phyloP scores from a whole-genome alignment of 2,329 filamentous ascomycete genomes.

The Fusarium nematophilum region DNA sequence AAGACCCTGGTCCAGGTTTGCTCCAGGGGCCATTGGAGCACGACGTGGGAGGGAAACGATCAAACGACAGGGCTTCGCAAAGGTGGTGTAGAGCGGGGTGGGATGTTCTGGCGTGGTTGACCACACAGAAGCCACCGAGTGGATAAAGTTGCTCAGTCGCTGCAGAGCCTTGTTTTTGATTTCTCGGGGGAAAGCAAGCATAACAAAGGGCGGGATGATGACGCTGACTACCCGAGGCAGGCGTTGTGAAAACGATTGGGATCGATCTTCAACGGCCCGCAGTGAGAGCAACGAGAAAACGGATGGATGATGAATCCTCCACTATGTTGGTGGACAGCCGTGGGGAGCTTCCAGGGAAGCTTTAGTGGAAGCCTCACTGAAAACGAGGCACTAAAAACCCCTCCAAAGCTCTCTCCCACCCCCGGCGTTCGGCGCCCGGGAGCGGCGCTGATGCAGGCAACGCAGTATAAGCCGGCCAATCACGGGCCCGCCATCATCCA shows the following conservation, averaged over 20 bases:
- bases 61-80: slow-evolving; percentile 7
- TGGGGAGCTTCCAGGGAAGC: slow-evolving; percentile 12
- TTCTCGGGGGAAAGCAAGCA: slow-evolving; percentile 14
- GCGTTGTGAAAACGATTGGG: not conserved
- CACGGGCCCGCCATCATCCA: slow-evolving; percentile 7
- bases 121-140: slow-evolving; percentile 24
- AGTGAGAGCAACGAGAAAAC: not conserved
- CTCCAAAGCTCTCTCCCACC: slow-evolving; percentile 1
- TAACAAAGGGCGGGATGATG: no score
- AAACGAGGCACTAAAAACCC: slow-evolving; percentile 16
- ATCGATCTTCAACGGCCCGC: slow-evolving; percentile 11
- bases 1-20: slow-evolving; percentile 28
- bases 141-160: not conserved
- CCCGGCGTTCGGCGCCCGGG: slow-evolving; percentile 43
- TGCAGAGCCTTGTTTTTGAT: slow-evolving; percentile 10
- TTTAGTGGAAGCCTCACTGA: slow-evolving; percentile 20
- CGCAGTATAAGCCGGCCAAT: slow-evolving; percentile 28
- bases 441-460: slow-evolving; percentile 34
- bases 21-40: slow-evolving; percentile 20
- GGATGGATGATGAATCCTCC: slow-evolving; percentile 21
- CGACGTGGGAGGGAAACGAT: slow-evolving; percentile 9
- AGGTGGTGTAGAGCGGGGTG: slow-evolving; percentile 25
- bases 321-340: not conserved
- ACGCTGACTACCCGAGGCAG: no score
- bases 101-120: slow-evolving; percentile 24